Evolutionary conservation across 306 rosid genomes (phyloP).

Genomic region (Prunus armeniaca): DNA sequence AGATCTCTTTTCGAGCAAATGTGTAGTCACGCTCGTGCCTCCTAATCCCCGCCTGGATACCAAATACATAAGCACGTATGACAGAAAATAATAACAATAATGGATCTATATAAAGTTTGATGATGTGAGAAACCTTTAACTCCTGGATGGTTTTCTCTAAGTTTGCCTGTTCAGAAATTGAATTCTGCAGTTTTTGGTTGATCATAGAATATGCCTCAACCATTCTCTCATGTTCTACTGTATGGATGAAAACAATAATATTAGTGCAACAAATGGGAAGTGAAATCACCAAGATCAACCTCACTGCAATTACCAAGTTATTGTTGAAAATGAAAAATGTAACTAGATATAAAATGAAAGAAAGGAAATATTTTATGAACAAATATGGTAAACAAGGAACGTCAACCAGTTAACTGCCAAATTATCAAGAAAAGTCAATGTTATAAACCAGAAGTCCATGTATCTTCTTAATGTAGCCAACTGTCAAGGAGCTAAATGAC

Average conservation of each 20-base stretch:
- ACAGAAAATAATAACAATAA: neutral
- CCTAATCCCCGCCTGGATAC: slow-evolving; percentile 68
- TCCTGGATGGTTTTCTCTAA: slow-evolving; percentile 72
- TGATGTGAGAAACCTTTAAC: slow-evolving; percentile 50
- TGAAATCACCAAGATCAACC: slow-evolving; percentile 18
- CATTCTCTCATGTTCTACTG: slow-evolving; percentile 92
- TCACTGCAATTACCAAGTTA: neutral
- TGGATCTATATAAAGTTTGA: neutral
- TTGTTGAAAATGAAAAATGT: neutral
- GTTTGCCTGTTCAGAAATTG: slow-evolving; percentile 50
- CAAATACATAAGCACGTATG: slow-evolving; percentile 20
- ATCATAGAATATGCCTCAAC: slow-evolving; percentile 71
- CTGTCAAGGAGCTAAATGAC: neutral
- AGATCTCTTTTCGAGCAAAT: slow-evolving; percentile 68
- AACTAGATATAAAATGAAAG: neutral
- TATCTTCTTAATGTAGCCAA: neutral
- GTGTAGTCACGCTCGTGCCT: slow-evolving; percentile 70
- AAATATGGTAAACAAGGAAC: neutral
- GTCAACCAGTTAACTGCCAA: slow-evolving; percentile 6
- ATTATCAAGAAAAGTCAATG: neutral
- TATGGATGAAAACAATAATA: slow-evolving; percentile 23
- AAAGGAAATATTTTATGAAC: neutral
- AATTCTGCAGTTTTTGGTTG: slow-evolving; percentile 72
- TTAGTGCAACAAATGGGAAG: slow-evolving; percentile 1
- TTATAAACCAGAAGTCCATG: neutral